These are phyloP conservation scores for Magnusiomyces tetraspermus DNA, from an alignment of 1,139 yeast genomes.

Conservation along the genomic window DNA sequence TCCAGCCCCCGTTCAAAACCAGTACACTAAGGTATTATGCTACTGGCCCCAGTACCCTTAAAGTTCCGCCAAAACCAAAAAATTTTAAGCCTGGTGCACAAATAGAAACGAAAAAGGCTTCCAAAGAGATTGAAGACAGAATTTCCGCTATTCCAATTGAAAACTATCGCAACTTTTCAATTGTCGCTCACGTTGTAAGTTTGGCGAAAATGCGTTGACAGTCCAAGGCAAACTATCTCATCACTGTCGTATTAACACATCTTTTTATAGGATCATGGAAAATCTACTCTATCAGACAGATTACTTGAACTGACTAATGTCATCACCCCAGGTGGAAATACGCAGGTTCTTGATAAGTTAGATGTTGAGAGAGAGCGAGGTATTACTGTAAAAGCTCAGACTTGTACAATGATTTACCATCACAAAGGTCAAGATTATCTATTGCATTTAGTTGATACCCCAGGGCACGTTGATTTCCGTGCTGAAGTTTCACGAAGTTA, in stretches of 20 bases:
- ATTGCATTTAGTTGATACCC: constrained; percentile 88
- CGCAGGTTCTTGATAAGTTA: constrained; percentile 82
- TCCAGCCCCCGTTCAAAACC: too few relatives aligned
- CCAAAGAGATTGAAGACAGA: constrained; percentile 36
- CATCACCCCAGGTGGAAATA: constrained; percentile 62
- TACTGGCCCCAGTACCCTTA: background rate
- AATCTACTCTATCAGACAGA: constrained; percentile 83
- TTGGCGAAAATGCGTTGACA: background rate
- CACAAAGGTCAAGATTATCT: constrained; percentile 66
- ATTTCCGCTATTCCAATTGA: constrained; percentile 68
- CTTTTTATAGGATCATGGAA: constrained; percentile 63
- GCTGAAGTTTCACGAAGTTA: constrained; percentile 90
- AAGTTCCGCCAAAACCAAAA: background rate
- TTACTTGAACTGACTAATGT: constrained; percentile 83
- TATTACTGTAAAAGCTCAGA: constrained; percentile 93
- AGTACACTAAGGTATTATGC: background rate
- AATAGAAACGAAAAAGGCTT: background rate
- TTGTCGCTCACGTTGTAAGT: constrained; percentile 76
- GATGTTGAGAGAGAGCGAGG: constrained; percentile 96
- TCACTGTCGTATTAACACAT: background rate
- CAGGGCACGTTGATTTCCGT: constrained; percentile 95
- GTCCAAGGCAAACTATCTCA: background rate
- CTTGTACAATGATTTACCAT: constrained; percentile 83
- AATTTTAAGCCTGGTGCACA: constrained; percentile 1
- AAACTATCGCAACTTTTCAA: constrained; percentile 80